Conservation (phyloP, 2,329 filamentous ascomycete species). For the Simplicillium sp. region DNA sequence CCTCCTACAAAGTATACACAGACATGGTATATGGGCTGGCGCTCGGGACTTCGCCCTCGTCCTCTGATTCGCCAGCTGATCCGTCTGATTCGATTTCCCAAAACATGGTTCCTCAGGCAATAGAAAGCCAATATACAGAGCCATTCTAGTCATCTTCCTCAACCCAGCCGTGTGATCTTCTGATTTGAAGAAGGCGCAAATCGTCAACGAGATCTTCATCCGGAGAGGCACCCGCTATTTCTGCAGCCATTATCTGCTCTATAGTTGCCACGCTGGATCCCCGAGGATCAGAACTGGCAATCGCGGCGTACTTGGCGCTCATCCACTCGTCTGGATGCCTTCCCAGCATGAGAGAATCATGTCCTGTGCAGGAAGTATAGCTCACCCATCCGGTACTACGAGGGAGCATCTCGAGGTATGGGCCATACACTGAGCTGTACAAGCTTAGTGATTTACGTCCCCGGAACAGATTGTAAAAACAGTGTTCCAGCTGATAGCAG, state of each 20-base stretch:
- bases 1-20: too few relatives aligned
- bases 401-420: background rate
- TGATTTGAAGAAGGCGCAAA: background rate
- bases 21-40: too few relatives aligned
- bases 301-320: too few relatives aligned
- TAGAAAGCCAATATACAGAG: too few relatives aligned
- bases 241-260: background rate
- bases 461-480: background rate
- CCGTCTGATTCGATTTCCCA: slow-evolving; percentile 75
- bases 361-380: too few relatives aligned
- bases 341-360: background rate
- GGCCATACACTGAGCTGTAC: background rate
- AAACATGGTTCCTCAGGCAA: slow-evolving; percentile 87
- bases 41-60: slow-evolving; percentile 29
- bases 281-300: background rate
- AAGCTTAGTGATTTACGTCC: background rate
- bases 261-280: background rate
- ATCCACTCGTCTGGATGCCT: background rate
- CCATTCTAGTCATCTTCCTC: too few relatives aligned
- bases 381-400: background rate
- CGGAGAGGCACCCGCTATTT: background rate
- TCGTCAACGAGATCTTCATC: background rate
- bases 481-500: background rate
- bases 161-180: background rate
- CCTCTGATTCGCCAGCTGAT: slow-evolving; percentile 32